Conservation (phyloP, 2,329 filamentous ascomycete species). For the Talaromyces amestolkiae region DNA sequence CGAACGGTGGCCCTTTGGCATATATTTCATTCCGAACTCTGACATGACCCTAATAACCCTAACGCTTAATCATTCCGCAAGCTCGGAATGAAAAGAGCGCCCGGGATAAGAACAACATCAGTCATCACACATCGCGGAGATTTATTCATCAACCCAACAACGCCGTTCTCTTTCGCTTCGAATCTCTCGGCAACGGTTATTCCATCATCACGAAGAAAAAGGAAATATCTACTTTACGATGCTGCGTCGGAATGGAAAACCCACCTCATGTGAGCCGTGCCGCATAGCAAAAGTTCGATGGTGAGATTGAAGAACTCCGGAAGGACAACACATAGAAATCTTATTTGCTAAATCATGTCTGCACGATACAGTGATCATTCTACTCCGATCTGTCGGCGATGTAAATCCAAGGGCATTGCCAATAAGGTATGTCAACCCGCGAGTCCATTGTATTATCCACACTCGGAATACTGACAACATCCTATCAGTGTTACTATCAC, state of each 20-base stretch:
- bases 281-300: constrained; percentile 38
- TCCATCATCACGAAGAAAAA: background rate
- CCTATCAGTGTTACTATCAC: constrained; percentile 16
- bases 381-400: constrained; percentile 28
- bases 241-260: constrained; percentile 37
- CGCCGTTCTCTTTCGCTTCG: background rate
- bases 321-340: background rate
- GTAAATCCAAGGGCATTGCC: constrained; percentile 6
- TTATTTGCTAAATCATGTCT: background rate
- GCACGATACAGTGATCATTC: constrained; percentile 27
- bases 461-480: background rate
- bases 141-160: background rate
- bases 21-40: constrained; percentile 7
- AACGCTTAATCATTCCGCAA: background rate
- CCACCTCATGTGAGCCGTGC: constrained; percentile 40
- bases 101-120: background rate
- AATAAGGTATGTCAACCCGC: background rate
- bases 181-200: background rate
- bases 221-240: background rate
- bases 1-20: background rate
- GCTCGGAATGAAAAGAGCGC: background rate
- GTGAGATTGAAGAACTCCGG: background rate
- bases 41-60: background rate
- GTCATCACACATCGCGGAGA: background rate
- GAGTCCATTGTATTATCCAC: background rate